Evolutionary conservation across 345 rosid genomes (phyloP), one percentile per base, ranked within the genome.

Genomic region (Combretum micranthum): DNA sequence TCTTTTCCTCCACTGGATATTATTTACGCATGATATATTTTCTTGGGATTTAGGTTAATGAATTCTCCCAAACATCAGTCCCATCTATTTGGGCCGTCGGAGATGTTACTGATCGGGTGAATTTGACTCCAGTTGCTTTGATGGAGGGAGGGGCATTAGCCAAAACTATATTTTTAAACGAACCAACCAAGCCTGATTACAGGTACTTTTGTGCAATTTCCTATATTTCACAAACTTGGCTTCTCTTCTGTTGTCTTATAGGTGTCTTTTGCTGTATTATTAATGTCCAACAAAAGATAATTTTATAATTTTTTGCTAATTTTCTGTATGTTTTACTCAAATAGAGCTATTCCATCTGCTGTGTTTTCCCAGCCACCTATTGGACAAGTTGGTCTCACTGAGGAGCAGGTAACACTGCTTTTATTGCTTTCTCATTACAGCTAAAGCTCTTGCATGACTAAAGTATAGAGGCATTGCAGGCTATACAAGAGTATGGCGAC

Each of bases 81-180:
- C 89, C 96, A 54, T 86, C 98, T 51, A 88, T 92, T 52, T 92
- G 90, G 95, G 98, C 98, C 42, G 93, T 92, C 54, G 98, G 98
- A 67, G 98, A 92, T 66, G 96, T 88, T 52, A 92, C 98, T 20
- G 95, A 86, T 65, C 73, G 98, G 62, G 61, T 92, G 63, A 92
- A 92, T 77, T 72, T 92, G 87, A 92, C 96, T 72, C 98, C 98
- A 52, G 98, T 92, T 71, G 96, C 98, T 56, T 78, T 92, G 73
- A 92, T 92, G 96, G 98, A 92, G 80, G 98, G 98, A 70, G 90
- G 78, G 56, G 98, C 98, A 50, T 67, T 92, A 69, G 98, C 96
- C 57, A 88, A 92, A 76, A 83, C 96, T 13, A 39, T 92, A 50
- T 86, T 88, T 65, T 73, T 64, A 17, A 80, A 83, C 68, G 82